Base-by-base conservation (phyloP, 495 filamentous ascomycete genomes). In the Geoglossum glabrum region DNA sequence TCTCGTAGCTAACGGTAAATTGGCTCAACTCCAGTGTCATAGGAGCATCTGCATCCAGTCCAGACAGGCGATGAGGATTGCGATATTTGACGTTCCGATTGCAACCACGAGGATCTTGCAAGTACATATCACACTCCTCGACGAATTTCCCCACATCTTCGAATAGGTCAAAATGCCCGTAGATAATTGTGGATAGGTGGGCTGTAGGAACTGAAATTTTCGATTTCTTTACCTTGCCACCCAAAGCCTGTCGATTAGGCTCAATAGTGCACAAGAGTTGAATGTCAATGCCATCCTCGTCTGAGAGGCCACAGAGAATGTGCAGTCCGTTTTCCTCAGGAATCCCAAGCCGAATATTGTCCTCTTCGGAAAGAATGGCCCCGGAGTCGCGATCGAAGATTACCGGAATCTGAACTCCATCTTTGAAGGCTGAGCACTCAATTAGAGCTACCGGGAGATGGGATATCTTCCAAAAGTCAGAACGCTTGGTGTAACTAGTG, bases 1-100 rank as follows among this genome's bases (percentile, higher is more conserved):
- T 15, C 11, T 40, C 36, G 13, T 40, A 15, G 36, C 36, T 40
- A 15, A 40, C 11, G 11, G 36, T 40, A 5, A 40, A 40, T 15
- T 40, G 36, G 17, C 4, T 15, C 36, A 40, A 40, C 13, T 40
- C 36, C 36, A 15, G 57, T 4, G 62, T 66, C 55, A 55, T 63
- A 13, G 49, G 58, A 6, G 57, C 55, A n/a, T 64, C 36, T 0
- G 59, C 26, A 55, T 70, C 59, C 0, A 25, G 45, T 25, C 43
- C 63, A 58, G 72, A 69, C 4, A 75, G 64, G 17, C 66, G 59
- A 26, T 76, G 73, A 4, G 73, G 73, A 60, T 76, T 76, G 30
- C 62, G 67, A 58, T 75, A 76, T 28, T 33, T 62, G 1, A 68
- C 65, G 27, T 74, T 62, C 15, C 51, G 38, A 27, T 66, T 26